Evolutionary conservation across 352 stramenopile species (phyloP).

Genomic region (Globisporangium abappressorium): DNA sequence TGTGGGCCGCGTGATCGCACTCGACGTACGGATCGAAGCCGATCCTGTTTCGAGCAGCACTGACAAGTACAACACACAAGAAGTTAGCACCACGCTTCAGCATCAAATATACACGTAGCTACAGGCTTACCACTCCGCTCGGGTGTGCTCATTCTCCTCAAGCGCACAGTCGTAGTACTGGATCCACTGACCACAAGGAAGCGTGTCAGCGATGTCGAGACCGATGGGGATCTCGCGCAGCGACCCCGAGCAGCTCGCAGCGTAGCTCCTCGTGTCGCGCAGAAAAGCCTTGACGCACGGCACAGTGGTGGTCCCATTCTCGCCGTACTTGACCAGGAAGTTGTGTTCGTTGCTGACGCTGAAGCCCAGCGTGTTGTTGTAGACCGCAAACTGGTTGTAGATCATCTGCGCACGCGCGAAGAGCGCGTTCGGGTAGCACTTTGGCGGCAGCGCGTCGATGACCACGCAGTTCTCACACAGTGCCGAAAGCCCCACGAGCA

Average conservation of each 20-base stretch:
- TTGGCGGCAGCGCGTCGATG: constrained; percentile 27
- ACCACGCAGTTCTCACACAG: constrained; percentile 29
- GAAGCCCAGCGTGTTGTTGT: constrained; percentile 53
- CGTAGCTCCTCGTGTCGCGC: constrained; percentile 39
- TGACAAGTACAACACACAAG: background rate
- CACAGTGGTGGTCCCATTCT: constrained; percentile 27
- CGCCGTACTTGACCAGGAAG: constrained; percentile 23
- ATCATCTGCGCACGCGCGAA: constrained; percentile 41
- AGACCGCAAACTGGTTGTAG: constrained; percentile 56
- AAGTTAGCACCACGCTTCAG: background rate
- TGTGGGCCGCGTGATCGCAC: constrained; percentile 36
- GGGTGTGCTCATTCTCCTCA: constrained; percentile 39
- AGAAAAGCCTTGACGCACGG: constrained; percentile 49
- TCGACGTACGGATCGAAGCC: constrained; percentile 62
- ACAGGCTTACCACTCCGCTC: constrained; percentile 25
- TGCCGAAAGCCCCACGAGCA: constrained; percentile 40
- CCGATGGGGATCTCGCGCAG: constrained; percentile 43
- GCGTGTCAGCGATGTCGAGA: constrained; percentile 42
- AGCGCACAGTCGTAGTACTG: constrained; percentile 46
- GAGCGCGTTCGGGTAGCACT: constrained; percentile 43
- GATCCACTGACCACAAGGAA: constrained; percentile 31
- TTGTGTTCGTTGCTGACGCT: constrained; percentile 54
- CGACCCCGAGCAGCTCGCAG: constrained; percentile 23
- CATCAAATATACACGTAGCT: background rate
- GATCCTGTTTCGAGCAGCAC: constrained; percentile 15